These are phyloP conservation scores for Wickerhamomyces subpelliculosus DNA, from an alignment of 805 yeast genomes.

Conservation along the genomic window DNA sequence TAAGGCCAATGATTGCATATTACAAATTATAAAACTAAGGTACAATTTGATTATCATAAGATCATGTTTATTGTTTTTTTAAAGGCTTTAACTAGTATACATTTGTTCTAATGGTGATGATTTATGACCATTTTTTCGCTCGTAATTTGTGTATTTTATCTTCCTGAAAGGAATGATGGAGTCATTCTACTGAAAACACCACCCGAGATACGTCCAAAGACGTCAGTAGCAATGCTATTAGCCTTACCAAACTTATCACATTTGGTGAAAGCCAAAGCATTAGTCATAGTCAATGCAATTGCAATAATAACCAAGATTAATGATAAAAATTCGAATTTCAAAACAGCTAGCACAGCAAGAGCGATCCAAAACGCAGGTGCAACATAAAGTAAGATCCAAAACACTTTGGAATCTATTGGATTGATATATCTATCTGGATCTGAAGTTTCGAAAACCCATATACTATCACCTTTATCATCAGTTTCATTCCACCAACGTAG, in stretches of 20 bases:
- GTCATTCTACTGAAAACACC: conserved; percentile 40
- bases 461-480: conserved; percentile 36
- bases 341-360: conserved; percentile 68
- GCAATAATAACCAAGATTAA: conserved; percentile 61
- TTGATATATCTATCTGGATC: conserved; percentile 68
- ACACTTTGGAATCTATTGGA: conserved; percentile 85
- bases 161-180: conserved; percentile 13
- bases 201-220: conserved; percentile 48
- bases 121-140: too few relatives aligned
- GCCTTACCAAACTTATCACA: conserved; percentile 92
- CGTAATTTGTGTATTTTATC: background rate
- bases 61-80: too few relatives aligned
- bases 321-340: conserved; percentile 69
- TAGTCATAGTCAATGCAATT: conserved; percentile 64
- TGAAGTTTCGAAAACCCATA: conserved; percentile 85
- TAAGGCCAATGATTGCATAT: too few relatives aligned
- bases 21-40: too few relatives aligned
- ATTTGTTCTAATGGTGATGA: too few relatives aligned
- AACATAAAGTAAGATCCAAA: conserved; percentile 74
- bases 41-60: too few relatives aligned
- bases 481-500: conserved; percentile 97
- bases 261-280: conserved; percentile 83
- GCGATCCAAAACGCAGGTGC: conserved; percentile 73
- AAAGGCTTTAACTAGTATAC: too few relatives aligned
- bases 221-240: conserved; percentile 51